Conservation (phyloP, 768 basidiomycete genomes). For the Cytidiella melzeri region DNA sequence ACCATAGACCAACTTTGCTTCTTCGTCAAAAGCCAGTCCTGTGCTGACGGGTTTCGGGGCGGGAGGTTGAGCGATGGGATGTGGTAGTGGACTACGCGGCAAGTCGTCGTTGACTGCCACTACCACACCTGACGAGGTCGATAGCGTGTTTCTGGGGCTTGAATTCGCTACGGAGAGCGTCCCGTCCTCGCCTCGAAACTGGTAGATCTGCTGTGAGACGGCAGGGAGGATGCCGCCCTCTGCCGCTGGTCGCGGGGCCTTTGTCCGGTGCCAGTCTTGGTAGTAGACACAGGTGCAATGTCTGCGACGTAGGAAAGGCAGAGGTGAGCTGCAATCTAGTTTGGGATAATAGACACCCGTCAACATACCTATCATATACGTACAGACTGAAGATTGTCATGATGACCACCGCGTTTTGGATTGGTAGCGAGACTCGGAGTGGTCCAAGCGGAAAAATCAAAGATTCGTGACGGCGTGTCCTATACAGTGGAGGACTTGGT, state of each 20-base stretch:
- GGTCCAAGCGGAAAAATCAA: too few species aligned
- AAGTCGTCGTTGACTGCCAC: slow-evolving; percentile 51
- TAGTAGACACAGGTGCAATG: slow-evolving; percentile 93
- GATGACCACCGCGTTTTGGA: background rate
- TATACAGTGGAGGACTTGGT: too few species aligned
- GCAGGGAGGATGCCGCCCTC: slow-evolving; percentile 73
- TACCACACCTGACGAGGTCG: slow-evolving; percentile 59
- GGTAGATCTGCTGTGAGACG: slow-evolving; percentile 66
- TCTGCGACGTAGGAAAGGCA: slow-evolving; percentile 37
- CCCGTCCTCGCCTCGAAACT: slow-evolving; percentile 21
- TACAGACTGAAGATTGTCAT: slow-evolving; percentile 94
- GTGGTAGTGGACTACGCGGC: slow-evolving; percentile 15
- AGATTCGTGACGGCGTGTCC: too few species aligned
- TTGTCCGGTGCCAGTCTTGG: slow-evolving; percentile 88
- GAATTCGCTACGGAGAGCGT: slow-evolving; percentile 34
- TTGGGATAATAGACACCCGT: too few species aligned
- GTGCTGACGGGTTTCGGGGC: slow-evolving; percentile 34
- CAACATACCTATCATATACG: slow-evolving; percentile 87
- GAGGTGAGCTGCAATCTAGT: too few species aligned
- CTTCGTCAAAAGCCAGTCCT: slow-evolving; percentile 89
- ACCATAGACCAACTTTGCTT: slow-evolving; percentile 95
- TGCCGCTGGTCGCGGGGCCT: slow-evolving; percentile 63
- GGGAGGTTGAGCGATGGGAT: slow-evolving; percentile 30
- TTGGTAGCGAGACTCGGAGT: background rate
- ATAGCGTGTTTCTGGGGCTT: slow-evolving; percentile 63